phyloP scores from a whole-genome alignment of 1,284 basidiomycete species.

The Leccinum fuscescens region DNA sequence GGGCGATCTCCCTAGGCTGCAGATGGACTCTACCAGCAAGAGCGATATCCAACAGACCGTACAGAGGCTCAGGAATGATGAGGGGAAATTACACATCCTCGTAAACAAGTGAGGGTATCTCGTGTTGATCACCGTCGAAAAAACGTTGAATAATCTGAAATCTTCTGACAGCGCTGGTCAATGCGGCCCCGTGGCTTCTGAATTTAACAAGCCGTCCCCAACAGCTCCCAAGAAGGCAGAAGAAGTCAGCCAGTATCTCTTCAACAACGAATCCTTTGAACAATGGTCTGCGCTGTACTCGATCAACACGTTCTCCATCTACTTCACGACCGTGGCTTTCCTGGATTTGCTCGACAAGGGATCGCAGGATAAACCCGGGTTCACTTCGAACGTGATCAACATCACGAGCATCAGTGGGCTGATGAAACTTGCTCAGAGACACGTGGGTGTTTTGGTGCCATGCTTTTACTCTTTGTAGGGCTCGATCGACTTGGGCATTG shows the following conservation, averaged over 20 bases:
- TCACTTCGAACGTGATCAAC: conserved; percentile 68
- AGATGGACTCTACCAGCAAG: conserved; percentile 71
- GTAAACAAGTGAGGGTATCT: conserved; percentile 67
- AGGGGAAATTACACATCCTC: conserved; percentile 74
- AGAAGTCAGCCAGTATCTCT: conserved; percentile 61
- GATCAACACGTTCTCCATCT: conserved; percentile 70
- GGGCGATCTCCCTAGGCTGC: conserved; percentile 42
- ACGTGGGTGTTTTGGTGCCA: conserved; percentile 45
- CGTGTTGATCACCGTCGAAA: background rate
- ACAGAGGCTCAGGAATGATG: conserved; percentile 38
- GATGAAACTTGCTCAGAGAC: conserved; percentile 67
- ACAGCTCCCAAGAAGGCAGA: conserved; percentile 61
- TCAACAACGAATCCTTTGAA: conserved; percentile 63
- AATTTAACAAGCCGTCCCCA: conserved; percentile 53
- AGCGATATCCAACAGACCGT: conserved; percentile 61
- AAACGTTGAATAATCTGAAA: background rate
- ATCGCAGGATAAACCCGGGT: conserved; percentile 53
- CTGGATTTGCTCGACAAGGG: conserved; percentile 72
- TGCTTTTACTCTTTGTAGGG: background rate
- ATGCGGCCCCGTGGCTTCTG: conserved; percentile 57
- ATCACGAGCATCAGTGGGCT: conserved; percentile 74
- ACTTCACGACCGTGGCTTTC: conserved; percentile 74
- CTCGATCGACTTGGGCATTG: background rate
- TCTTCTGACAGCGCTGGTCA: conserved; percentile 60
- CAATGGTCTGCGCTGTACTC: conserved; percentile 59